Base-by-base conservation (phyloP, 2,329 filamentous ascomycete species). In the Aspergillus ochraceus region DNA sequence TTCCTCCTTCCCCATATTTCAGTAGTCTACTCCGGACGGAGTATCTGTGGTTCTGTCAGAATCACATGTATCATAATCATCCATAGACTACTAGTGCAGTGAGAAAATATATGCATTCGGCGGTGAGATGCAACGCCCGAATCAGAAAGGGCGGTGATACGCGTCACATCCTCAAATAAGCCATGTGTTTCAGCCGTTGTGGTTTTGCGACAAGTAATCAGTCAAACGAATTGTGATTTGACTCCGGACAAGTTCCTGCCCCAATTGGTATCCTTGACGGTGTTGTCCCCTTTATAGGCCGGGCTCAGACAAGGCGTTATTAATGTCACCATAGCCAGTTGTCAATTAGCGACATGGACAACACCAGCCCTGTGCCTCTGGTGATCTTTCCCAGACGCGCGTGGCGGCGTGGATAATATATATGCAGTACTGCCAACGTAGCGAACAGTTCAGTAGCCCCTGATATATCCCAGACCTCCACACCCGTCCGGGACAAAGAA, bases 131-230 rank as follows among this genome's bases (percentile, higher is more conserved):
- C 50, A 54, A 49, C 46, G 12, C 55, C 30, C 36, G 49, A 49
- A 17, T 49, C 49, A 49, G 51, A 62, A 64, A 60, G 62, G 54
- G 65, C 62, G 64, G 64, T 64, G 62, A 62, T 67, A 59, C 49
- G 53, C 57, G 55, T 26, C 56, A 26, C 55, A 55, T 45, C 52
- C 57, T 57, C 36, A 42, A 26, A 50, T 53, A 54, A 58, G 55
- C 60, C 60, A 57, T 60, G 19, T 50, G 65, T 67, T 66, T 67
- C 65, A 67, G 64, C 52, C 54, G 29, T 24, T 52, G 52, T 32
- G 26, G 54, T 57, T 36, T 3, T 60, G 54, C 54, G 59, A 59
- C 56, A 42, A 61, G 53, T 56, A 55, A 61, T 47, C 42, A 26
- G 24, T 20, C 20, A 36, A 30, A 4, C 42, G 14, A 36, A 4